These are phyloP conservation scores for Xerocomus nothofagi DNA, from an alignment of 1,284 basidiomycete species.

Conservation along the genomic window DNA sequence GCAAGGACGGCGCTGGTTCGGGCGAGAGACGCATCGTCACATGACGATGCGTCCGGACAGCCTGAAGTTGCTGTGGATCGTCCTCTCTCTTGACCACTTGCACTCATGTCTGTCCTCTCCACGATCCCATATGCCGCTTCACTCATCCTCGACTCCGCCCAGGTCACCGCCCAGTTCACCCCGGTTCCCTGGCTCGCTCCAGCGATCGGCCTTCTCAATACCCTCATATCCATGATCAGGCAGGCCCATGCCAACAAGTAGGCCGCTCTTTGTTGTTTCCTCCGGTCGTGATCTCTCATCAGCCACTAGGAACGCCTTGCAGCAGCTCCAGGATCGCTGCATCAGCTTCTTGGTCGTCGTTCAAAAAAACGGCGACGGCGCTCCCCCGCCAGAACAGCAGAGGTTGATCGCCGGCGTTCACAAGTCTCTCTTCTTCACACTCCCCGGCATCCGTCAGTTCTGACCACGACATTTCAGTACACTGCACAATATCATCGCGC, in stretches of 20 bases:
- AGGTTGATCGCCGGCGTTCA: slow-evolving; percentile 23
- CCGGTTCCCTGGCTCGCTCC: slow-evolving; percentile 50
- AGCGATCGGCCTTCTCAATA: slow-evolving; percentile 41
- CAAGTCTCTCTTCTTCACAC: slow-evolving; percentile 13
- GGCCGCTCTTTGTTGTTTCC: not conserved
- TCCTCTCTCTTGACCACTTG: slow-evolving; percentile 9
- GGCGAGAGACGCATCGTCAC: slow-evolving; percentile 27
- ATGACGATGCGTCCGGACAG: slow-evolving; percentile 7
- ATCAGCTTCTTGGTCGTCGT: slow-evolving; percentile 32
- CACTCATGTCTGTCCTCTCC: slow-evolving; percentile 24
- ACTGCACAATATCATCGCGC: slow-evolving; percentile 37
- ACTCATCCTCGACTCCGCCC: slow-evolving; percentile 32
- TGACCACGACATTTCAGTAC: slow-evolving; percentile 34
- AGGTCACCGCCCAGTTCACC: slow-evolving; percentile 45
- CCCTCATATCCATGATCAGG: slow-evolving; percentile 45
- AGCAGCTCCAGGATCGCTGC: slow-evolving; percentile 44
- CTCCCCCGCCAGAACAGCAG: slow-evolving; percentile 26
- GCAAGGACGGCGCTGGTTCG: slow-evolving; percentile 37
- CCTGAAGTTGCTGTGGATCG: no score
- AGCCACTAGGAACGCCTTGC: slow-evolving; percentile 37
- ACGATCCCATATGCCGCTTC: slow-evolving; percentile 11
- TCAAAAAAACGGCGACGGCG: slow-evolving; percentile 19
- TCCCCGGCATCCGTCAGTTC: not conserved
- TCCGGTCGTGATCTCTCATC: slow-evolving; percentile 7
- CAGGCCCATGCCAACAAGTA: slow-evolving; percentile 50